Conservation (phyloP, 768 basidiomycete species). For the Rhodosporidiobolus odoratus region DNA sequence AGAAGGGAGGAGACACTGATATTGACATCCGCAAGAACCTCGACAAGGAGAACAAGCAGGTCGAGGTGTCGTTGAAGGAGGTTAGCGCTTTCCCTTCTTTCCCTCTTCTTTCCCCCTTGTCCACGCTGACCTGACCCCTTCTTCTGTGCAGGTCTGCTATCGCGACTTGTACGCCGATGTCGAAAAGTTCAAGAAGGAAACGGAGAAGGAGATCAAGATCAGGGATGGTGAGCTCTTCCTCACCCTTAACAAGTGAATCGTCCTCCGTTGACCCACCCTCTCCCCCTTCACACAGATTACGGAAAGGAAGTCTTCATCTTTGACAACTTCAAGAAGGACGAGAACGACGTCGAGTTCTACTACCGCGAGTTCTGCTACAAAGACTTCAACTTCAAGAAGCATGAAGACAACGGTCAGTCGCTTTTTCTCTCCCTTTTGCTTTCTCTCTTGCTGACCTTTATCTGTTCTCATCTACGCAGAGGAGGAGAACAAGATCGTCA, state of each 20-base stretch:
- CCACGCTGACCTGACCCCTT: not conserved
- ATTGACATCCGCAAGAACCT: not conserved
- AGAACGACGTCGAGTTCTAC: too few relatives aligned
- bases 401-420: not conserved
- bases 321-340: not conserved
- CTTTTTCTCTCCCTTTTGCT: not conserved
- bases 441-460: not conserved
- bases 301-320: slow-evolving; percentile 1
- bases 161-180: not conserved
- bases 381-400: slow-evolving; percentile 3
- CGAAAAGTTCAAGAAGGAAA: slow-evolving; percentile 1
- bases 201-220: not conserved
- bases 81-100: not conserved
- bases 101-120: not conserved
- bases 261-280: not conserved
- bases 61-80: not conserved
- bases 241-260: too few relatives aligned
- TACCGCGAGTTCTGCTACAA: too few relatives aligned
- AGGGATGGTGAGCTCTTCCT: not conserved
- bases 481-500: too few relatives aligned
- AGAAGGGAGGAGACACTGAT: too few relatives aligned
- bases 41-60: not conserved
- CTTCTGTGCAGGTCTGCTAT: not conserved
- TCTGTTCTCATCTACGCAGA: not conserved
- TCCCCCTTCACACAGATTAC: not conserved